A percentile compares a stretch with the other conserved stretches of the same genome.
Conservation (phyloP, 192 early-diverging fungal genomes). For the Backusella sp. region DNA sequence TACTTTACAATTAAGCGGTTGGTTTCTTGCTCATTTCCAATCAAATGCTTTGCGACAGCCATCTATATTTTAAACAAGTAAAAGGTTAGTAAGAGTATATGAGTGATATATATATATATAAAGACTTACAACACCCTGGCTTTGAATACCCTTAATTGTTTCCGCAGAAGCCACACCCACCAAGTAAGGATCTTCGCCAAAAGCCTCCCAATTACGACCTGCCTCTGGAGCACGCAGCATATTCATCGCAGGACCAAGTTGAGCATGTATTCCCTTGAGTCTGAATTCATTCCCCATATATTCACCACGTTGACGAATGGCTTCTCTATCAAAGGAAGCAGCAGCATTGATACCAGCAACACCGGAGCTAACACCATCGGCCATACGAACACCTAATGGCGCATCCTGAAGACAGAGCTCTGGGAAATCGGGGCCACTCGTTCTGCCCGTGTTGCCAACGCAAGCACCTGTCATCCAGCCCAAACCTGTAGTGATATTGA, state of each 20-base stretch:
- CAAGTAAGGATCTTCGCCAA: slow-evolving; percentile 36
- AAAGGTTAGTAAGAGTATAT: not conserved
- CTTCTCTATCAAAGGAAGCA: slow-evolving; percentile 54
- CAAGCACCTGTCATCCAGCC: slow-evolving; percentile 41
- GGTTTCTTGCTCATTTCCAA: slow-evolving; percentile 36
- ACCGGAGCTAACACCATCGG: slow-evolving; percentile 42
- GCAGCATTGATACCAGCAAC: slow-evolving; percentile 56
- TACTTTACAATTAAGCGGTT: slow-evolving; percentile 18
- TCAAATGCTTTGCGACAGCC: slow-evolving; percentile 31
- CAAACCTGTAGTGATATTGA: slow-evolving; percentile 45
- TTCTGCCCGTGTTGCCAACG: slow-evolving; percentile 45
- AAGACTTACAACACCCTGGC: slow-evolving; percentile 24
- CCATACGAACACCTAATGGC: slow-evolving; percentile 47
- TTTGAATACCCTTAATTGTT: slow-evolving; percentile 29
- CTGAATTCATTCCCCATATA: slow-evolving; percentile 57
- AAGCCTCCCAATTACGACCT: slow-evolving; percentile 34
- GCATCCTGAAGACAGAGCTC: slow-evolving; percentile 59
- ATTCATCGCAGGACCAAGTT: slow-evolving; percentile 46
- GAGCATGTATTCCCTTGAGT: slow-evolving; percentile 55
- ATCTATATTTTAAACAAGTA: slow-evolving; percentile 16
- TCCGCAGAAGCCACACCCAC: slow-evolving; percentile 23
- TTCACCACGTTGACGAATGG: slow-evolving; percentile 48
- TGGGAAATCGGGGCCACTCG: slow-evolving; percentile 35
- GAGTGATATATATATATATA: not conserved
- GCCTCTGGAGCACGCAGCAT: slow-evolving; percentile 25